Evolutionary conservation across 139 green algal genomes (phyloP).

Genomic region (Tetraselmis striata): DNA sequence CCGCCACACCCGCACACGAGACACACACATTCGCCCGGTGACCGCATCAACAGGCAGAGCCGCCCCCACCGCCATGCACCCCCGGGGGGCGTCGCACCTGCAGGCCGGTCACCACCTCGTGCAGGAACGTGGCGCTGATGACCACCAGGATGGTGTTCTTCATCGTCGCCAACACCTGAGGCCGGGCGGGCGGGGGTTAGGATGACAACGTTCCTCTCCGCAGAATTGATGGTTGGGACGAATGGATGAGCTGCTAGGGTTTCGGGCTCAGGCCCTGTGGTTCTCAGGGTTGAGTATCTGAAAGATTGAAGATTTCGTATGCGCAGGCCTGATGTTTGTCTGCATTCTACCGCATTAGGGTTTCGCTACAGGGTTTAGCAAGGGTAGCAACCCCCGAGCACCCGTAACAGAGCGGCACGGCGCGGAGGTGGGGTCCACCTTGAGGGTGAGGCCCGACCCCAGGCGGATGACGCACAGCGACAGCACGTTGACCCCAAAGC

Average conservation of each 20-base stretch:
- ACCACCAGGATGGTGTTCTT: constrained; percentile 81
- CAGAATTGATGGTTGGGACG: no score
- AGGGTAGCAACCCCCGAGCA: background rate
- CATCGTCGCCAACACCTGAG: constrained; percentile 60
- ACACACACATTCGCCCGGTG: no score
- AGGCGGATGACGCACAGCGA: constrained; percentile 82
- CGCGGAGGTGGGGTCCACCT: constrained; percentile 30
- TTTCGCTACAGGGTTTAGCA: no score
- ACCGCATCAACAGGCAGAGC: no score
- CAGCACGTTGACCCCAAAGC: constrained; percentile 78
- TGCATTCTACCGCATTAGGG: background rate
- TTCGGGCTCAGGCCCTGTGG: no score
- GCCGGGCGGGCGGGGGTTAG: background rate
- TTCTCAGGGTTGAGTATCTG: no score
- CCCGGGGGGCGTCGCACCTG: no score
- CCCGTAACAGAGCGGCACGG: background rate
- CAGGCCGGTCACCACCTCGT: constrained; percentile 55
- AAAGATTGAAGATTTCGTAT: background rate
- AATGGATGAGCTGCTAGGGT: no score
- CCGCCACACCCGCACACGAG: no score
- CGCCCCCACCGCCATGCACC: constrained; percentile 29
- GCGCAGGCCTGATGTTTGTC: background rate
- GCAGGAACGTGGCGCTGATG: constrained; percentile 58
- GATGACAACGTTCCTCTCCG: no score
- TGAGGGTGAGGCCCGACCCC: constrained; percentile 67